Evolutionary conservation across 192 early-diverging fungal species (phyloP).

Genomic region (Coemansia javaensis): DNA sequence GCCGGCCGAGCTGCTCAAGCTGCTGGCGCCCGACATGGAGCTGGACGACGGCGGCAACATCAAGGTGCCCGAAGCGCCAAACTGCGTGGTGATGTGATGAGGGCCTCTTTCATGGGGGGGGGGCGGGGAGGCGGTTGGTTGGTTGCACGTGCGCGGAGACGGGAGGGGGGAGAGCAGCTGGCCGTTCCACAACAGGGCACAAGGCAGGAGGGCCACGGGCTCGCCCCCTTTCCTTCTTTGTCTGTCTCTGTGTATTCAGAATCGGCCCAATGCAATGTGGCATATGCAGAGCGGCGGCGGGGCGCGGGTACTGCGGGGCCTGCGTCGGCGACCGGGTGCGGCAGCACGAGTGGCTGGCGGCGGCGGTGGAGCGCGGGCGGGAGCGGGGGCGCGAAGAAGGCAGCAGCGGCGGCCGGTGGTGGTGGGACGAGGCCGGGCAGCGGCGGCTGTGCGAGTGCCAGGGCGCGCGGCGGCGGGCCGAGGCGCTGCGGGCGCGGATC

Average conservation of each 20-base stretch:
- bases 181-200: no score
- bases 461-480: constrained; percentile 15
- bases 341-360: constrained; percentile 32
- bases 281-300: constrained; percentile 21
- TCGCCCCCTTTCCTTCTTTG: not conserved
- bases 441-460: constrained; percentile 32
- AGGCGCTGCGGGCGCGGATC: constrained; percentile 17
- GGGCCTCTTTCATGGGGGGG: no score
- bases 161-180: no score
- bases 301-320: constrained; percentile 30
- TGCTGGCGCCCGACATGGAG: constrained; percentile 88
- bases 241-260: not conserved
- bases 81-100: no score
- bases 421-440: not conserved
- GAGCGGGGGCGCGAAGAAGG: not conserved
- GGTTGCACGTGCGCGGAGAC: no score
- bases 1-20: constrained; percentile 81
- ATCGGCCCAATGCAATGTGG: constrained; percentile 42
- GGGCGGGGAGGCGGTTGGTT: no score
- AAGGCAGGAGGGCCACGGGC: no score
- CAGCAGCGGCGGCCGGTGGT: not conserved
- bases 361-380: not conserved
- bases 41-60: constrained; percentile 70
- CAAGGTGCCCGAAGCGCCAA: constrained; percentile 53
- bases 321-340: constrained; percentile 39